These are phyloP conservation scores for Penstemon eatonii DNA, from an alignment of 257 asterid genomes.

Conservation along the genomic window DNA sequence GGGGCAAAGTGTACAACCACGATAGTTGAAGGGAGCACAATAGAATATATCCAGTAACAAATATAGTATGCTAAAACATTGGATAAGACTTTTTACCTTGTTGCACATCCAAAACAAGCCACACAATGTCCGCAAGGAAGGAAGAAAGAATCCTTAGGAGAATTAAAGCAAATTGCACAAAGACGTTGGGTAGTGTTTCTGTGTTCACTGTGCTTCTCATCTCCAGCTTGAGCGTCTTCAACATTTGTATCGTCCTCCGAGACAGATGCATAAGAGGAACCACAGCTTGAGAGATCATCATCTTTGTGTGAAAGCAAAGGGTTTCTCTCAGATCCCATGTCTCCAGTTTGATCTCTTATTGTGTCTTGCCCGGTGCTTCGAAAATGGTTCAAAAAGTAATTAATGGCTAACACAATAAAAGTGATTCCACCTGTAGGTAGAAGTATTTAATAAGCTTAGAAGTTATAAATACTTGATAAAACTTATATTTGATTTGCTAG, in stretches of 20 bases:
- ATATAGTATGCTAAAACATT: conserved; percentile 11
- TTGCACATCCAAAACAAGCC: conserved; percentile 78
- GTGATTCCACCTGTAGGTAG: conserved; percentile 54
- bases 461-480: conserved; percentile 8
- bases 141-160: conserved; percentile 79
- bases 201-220: conserved; percentile 42
- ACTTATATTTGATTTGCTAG: neutral
- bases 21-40: too few species aligned
- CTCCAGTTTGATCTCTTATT: conserved; percentile 35
- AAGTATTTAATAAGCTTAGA: conserved; percentile 18
- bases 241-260: conserved; percentile 47
- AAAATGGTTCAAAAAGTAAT: conserved; percentile 35
- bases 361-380: conserved; percentile 31
- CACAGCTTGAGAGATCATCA: conserved; percentile 44
- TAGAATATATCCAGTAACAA: neutral
- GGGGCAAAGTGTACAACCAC: too few species aligned
- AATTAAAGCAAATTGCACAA: conserved; percentile 89
- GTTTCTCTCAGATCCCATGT: conserved; percentile 41
- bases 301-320: conserved; percentile 65
- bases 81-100: conserved; percentile 46
- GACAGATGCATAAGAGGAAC: conserved; percentile 55
- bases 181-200: conserved; percentile 36
- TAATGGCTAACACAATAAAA: conserved; percentile 41
- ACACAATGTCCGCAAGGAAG: conserved; percentile 88
- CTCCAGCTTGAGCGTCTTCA: conserved; percentile 39